Conservation (phyloP, 2,329 filamentous ascomycete genomes). For the Colletotrichum siamense region DNA sequence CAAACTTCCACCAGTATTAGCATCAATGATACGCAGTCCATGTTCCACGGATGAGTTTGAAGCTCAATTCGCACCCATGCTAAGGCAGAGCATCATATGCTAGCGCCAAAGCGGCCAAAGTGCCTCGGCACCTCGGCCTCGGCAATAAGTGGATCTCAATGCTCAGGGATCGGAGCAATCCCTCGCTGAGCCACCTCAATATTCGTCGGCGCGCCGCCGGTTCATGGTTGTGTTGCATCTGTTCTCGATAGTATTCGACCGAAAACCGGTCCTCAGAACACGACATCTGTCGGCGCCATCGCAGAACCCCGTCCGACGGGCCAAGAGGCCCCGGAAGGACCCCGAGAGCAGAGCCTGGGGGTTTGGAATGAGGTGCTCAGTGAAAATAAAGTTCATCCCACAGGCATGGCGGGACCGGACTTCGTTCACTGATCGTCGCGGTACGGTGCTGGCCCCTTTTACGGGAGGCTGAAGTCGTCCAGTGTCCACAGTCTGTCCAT, state of each 20-base stretch:
- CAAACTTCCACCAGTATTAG: neutral
- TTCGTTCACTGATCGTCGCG: neutral
- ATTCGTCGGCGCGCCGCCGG: neutral
- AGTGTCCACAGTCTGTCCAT: neutral
- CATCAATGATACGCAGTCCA: neutral
- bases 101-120: neutral
- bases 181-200: neutral
- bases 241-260: neutral
- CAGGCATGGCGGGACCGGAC: neutral
- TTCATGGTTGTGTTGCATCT: neutral
- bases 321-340: neutral
- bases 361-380: neutral
- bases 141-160: neutral
- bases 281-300: neutral
- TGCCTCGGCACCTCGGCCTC: constrained; percentile 17
- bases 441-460: neutral
- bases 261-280: neutral
- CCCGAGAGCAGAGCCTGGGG: neutral
- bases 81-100: neutral
- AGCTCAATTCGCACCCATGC: neutral
- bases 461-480: neutral
- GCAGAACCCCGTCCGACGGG: neutral
- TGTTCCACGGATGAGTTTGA: neutral
- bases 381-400: neutral
- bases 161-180: neutral